Evolutionary conservation across 305 asterid species (phyloP), one percentile per base, ranked within the genome.

Genomic region (Fraxinus xanthoxyloides): DNA sequence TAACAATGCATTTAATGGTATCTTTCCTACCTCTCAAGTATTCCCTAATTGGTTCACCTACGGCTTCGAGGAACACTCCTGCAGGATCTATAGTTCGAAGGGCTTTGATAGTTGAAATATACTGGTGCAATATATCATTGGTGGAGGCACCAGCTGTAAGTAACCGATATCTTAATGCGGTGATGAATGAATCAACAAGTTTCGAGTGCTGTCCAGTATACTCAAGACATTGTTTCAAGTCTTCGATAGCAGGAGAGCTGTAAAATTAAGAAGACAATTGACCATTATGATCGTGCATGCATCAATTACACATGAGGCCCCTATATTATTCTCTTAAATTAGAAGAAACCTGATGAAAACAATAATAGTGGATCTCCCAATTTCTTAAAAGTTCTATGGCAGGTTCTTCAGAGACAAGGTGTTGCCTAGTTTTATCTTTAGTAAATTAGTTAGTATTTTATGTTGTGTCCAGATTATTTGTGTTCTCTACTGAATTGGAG

Each of bases 71-170:
- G 87, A 95, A 95, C 28, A 94, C 92, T 51, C 99, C 99, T 31
- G 98, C 98, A 78, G 99, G 97, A 83, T 95, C 99, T 85, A 95
- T 94, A 73, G 99, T 91, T 82, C 98, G 92, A 87, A 95, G 99
- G 86, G 99, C 99, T 85, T 93, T 95, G 79, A 95, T 92, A 72
- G 99, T 95, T 56, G 97, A 95, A 87, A 95, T 92, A 83, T 95
- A 95, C 82, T 95, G 99, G 85, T 88, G 97, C 79, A 95, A 85
- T 86, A 95, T 95, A 84, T 95, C 99, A 82, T 94, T 91, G 77
- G 99, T 95, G 73, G 99, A 95, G 80, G 99, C 99, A 82, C 99
- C 99, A 78, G 99, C 99, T 46, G 98, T 95, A 34, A 95, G 91
- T 85, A 95, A 88, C 67, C 99, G 96, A 85, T 94, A 94, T 84